A percentile compares a stretch with the other conserved stretches of the same genome.
Evolutionary conservation across 164 flowering plant species (phyloP).

Genomic region (Houttuynia cordata): DNA sequence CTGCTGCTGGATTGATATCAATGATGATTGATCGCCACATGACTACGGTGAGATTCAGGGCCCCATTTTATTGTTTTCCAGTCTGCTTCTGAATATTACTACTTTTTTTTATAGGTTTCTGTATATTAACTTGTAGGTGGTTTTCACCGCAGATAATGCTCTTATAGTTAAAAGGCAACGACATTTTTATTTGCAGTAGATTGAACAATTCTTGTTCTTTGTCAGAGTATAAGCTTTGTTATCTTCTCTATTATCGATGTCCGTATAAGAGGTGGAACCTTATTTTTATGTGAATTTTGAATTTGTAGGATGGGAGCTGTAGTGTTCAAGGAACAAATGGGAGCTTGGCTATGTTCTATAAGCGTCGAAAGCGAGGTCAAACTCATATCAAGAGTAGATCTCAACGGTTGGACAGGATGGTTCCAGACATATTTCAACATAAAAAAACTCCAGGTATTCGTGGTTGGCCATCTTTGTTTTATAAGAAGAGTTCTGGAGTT

Average conservation of each 20-base stretch:
- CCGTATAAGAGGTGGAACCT: not conserved
- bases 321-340: conserved; percentile 73
- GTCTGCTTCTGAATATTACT: no score
- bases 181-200: not conserved
- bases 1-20: conserved; percentile 85
- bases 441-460: conserved; percentile 29
- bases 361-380: conserved; percentile 49
- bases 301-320: conserved; percentile 60
- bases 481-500: conserved; percentile 60
- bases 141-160: no score
- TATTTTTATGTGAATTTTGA: conserved; percentile 1
- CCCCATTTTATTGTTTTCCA: not conserved
- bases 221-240: not conserved
- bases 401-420: conserved; percentile 26
- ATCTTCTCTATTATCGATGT: not conserved
- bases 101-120: no score
- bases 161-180: no score
- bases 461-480: conserved; percentile 55
- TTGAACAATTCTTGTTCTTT: not conserved
- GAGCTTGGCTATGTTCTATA: conserved; percentile 33
- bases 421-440: conserved; percentile 27
- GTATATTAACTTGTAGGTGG: not conserved
- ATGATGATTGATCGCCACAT: conserved; percentile 97
- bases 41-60: conserved; percentile 43
- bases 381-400: conserved; percentile 20